These are phyloP conservation scores for Boletus sensibilis DNA, from an alignment of 768 basidiomycete genomes.

Conservation along the genomic window DNA sequence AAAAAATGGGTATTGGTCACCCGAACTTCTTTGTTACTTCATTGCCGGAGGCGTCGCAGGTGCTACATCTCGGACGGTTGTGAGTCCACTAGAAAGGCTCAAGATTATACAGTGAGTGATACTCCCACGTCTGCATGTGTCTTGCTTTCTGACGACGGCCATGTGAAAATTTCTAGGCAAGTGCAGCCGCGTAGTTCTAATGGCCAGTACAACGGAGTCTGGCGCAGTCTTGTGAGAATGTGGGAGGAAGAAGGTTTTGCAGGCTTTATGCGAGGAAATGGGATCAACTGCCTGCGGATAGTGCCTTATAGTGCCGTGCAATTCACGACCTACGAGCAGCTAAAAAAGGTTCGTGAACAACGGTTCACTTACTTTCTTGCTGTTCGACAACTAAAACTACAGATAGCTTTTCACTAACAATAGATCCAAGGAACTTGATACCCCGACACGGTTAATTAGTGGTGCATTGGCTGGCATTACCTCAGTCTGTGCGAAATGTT, in stretches of 20 bases:
- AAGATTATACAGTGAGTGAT: conserved; percentile 92
- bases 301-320: conserved; percentile 91
- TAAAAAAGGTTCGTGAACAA: conserved; percentile 66
- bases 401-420: conserved; percentile 64
- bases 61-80: conserved; percentile 83
- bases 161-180: conserved; percentile 53
- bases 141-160: not conserved
- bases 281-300: conserved; percentile 88
- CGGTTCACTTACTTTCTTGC: not conserved
- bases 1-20: conserved; percentile 31
- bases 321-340: conserved; percentile 85
- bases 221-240: conserved; percentile 76
- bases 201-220: conserved; percentile 80
- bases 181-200: conserved; percentile 72
- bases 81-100: conserved; percentile 86
- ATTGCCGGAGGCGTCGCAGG: conserved; percentile 56
- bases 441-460: conserved; percentile 78
- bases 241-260: conserved; percentile 92
- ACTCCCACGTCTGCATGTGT: not conserved
- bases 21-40: conserved; percentile 45
- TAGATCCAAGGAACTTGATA: conserved; percentile 79
- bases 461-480: conserved; percentile 94
- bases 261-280: conserved; percentile 94
- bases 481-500: conserved; percentile 74
- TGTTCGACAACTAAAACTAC: conserved; percentile 29